Evolutionary conservation across 2,329 filamentous ascomycete species (phyloP), one percentile per base, ranked within the genome.

Genomic region (Cercospora canescens): DNA sequence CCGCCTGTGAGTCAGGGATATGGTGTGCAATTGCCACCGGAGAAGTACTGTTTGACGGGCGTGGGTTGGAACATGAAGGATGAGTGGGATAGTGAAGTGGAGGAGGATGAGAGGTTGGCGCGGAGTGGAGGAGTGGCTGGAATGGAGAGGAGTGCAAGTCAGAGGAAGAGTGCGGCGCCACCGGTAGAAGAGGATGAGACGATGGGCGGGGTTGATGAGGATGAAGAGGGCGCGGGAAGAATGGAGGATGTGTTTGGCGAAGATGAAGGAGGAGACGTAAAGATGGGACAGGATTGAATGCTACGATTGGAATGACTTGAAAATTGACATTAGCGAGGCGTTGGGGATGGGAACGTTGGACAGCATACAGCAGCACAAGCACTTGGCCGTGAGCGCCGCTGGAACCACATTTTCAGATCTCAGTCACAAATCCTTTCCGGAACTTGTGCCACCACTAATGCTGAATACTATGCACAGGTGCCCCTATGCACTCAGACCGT

Each of bases 21-120:
- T 72, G 87, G 87, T 2, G 79, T 89, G 65, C 79, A 86, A 64
- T 74, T 89, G 73, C 88, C 88, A 67, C 85, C 85, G 14, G 88
- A 89, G 81, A 79, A 86, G 75, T 89, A 88, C 72, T 87, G 85
- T 75, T 77, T 87, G 58, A 87, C 85, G 3, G 86, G 86, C 0
- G 79, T 80, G 8, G 84, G 82, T 35, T 88, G 85, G 86, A 81
- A 82, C 39, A 75, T 88, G 76, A 83, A 82, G 74, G 84, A 87
- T 65, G 84, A 86, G 72, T 87, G 85, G 85, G 84, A 86, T 61
- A 84, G 82, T 71, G 84, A 86, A 60, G 83, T 85, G 81, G 62
- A 63, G 11, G 65, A 82, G 69, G 76, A 76, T 30, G 74, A 69
- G 11, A 76, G 71, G 21, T 73, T 74, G 61, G 73, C 70, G 34